Evolutionary conservation across 1,284 basidiomycete species (phyloP), one percentile per base, ranked within the genome.

Genomic region (Cryptococcus amylolentus): DNA sequence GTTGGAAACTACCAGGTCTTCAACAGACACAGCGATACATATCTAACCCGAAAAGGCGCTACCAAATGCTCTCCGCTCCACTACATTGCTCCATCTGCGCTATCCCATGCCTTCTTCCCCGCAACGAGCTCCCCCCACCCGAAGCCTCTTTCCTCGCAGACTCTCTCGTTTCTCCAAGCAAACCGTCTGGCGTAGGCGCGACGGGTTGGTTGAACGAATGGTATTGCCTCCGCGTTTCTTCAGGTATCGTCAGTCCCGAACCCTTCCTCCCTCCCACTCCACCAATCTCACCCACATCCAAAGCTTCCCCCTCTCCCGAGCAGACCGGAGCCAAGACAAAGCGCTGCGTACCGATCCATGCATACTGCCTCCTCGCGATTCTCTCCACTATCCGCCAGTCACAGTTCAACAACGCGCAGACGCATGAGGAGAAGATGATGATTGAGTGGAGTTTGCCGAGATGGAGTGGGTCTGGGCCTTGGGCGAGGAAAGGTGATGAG

Each of bases 361-460:
- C 49, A 3, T 67, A 63, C 43, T 67, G 63, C 47, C 51, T 65
- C 7, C 10, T 27, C n/a, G 35, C 47, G 1, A 56, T 62, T 4
- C 18, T 51, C 8, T 12, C 26, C 5, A 60, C 53, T 13, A 56
- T 59, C 40, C 39, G 47, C 39, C 26, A 55, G 31, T 27, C 57
- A 37, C 38, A 37, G 28, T 47, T 37, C 26, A 40, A 52, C 27
- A 4, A 49, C 18, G 44, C 23, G 4, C 44, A 39, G 39, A 52
- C 44, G 20, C 49, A 58, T 18, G 58, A 58, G 27, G 53, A 58
- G 49, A 31, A 26, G 2, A 50, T 65, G 50, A 55, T 67, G 49
- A 35, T 64, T 1, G 51, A 38, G 14, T 66, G 59, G 55, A 60
- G 55, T 55, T 35, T 68, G 9, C 66, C 66, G 5, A 59, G 51